Percentiles rank a stretch among this genome's conserved stretches.
Conservation (phyloP, 2,329 filamentous ascomycete genomes). For the Calonectria hongkongensis region DNA sequence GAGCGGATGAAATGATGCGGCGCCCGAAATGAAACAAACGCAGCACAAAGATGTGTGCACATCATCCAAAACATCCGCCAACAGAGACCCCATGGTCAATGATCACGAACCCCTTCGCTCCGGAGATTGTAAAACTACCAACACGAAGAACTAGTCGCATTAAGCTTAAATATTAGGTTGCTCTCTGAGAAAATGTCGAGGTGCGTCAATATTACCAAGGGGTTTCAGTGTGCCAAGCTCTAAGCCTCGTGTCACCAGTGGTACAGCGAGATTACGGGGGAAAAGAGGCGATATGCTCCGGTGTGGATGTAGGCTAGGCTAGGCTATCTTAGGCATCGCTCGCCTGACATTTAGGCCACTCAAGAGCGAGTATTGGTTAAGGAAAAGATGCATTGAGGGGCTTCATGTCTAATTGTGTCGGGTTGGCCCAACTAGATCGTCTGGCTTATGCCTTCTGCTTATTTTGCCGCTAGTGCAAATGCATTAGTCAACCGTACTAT, state of each 20-base stretch:
- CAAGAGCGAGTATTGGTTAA: background rate
- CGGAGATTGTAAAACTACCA: background rate
- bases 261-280: slow-evolving; percentile 16
- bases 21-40: background rate
- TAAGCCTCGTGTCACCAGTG: background rate
- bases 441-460: too few species aligned
- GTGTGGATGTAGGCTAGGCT: background rate
- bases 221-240: background rate
- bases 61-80: background rate
- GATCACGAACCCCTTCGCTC: too few species aligned
- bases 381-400: background rate
- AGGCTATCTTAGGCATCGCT: background rate
- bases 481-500: too few species aligned
- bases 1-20: background rate
- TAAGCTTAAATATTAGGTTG: slow-evolving; percentile 28
- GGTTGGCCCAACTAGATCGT: too few species aligned
- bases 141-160: slow-evolving; percentile 4
- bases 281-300: background rate
- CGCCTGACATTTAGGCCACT: background rate
- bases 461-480: too few species aligned
- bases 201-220: background rate
- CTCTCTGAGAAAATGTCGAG: background rate
- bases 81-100: background rate
- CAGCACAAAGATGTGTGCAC: background rate
- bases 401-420: too few species aligned